These are phyloP conservation scores for Pestalotiopsis sp. DNA, from an alignment of 2,329 filamentous ascomycete species.

Conservation along the genomic window DNA sequence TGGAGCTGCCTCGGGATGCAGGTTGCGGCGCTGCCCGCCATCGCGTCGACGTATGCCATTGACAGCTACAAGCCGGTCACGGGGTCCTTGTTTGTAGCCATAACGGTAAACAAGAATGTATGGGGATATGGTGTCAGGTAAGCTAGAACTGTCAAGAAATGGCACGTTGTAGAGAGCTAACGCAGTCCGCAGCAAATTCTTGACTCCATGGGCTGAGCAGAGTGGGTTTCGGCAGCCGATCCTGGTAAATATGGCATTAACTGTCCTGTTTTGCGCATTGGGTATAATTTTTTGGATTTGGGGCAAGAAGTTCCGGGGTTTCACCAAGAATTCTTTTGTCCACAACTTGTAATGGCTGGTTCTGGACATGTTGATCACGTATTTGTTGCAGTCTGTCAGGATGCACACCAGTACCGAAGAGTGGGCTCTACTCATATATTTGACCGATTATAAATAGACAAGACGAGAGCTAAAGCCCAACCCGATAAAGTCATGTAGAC, in stretches of 20 bases:
- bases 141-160: background rate
- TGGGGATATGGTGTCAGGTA: slow-evolving; percentile 30
- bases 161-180: background rate
- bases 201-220: slow-evolving; percentile 28
- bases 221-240: slow-evolving; percentile 26
- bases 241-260: slow-evolving; percentile 29
- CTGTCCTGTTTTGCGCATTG: slow-evolving; percentile 18
- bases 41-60: slow-evolving; percentile 61
- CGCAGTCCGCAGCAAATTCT: slow-evolving; percentile 22
- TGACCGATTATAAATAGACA: no score
- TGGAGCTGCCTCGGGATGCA: slow-evolving; percentile 40
- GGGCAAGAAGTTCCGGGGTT: slow-evolving; percentile 21
- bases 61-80: slow-evolving; percentile 68
- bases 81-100: slow-evolving; percentile 58
- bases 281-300: slow-evolving; percentile 29
- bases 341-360: slow-evolving; percentile 15
- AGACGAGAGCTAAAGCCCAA: no score
- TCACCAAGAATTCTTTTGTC: slow-evolving; percentile 24
- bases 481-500: no score
- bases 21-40: slow-evolving; percentile 55
- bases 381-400: background rate
- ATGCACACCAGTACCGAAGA: no score
- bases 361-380: background rate
- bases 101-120: slow-evolving; percentile 49
- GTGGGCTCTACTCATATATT: no score